Percentiles rank a stretch among this genome's conserved stretches.
Conservation (phyloP, 2,329 filamentous ascomycete species). For the Colletotrichum scovillei region DNA sequence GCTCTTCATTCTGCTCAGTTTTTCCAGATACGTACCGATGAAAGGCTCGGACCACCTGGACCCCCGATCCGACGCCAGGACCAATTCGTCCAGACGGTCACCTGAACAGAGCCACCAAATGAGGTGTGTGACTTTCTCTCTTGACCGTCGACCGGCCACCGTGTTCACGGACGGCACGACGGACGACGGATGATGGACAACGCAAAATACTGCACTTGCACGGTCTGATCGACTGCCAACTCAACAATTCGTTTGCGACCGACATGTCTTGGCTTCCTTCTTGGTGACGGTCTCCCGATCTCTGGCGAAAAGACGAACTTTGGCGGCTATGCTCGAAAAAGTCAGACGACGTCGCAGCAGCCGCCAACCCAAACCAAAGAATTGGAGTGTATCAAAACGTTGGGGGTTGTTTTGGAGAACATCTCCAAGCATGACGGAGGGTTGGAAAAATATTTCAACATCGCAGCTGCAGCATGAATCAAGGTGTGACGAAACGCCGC, state of each 20-base stretch:
- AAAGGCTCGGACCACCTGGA: constrained; percentile 7
- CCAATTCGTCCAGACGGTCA: constrained; percentile 21
- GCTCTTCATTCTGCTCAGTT: background rate
- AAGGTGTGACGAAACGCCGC: constrained; percentile 28
- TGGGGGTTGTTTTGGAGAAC: constrained; percentile 12
- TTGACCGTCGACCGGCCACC: background rate
- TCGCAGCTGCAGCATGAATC: constrained; percentile 1
- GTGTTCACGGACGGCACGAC: background rate
- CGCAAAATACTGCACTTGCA: background rate
- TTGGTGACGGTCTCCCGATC: background rate
- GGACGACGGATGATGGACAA: background rate
- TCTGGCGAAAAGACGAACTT: constrained; percentile 19
- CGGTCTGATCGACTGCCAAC: constrained; percentile 23
- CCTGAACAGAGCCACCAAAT: constrained; percentile 18
- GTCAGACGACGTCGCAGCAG: background rate
- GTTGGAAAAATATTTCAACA: constrained; percentile 25
- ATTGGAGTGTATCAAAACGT: background rate
- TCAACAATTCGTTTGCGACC: constrained; percentile 10
- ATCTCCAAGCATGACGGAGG: constrained; percentile 23
- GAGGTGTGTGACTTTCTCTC: background rate
- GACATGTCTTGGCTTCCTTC: constrained; percentile 9
- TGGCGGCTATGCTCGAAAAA: constrained; percentile 3
- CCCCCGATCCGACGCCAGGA: constrained; percentile 26
- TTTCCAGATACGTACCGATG: background rate
- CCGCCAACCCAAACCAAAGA: background rate